Percentiles rank a stretch among this genome's conserved stretches.
phyloP scores from a whole-genome alignment of 176 grass and related monocot species.

The Avena sativa region DNA sequence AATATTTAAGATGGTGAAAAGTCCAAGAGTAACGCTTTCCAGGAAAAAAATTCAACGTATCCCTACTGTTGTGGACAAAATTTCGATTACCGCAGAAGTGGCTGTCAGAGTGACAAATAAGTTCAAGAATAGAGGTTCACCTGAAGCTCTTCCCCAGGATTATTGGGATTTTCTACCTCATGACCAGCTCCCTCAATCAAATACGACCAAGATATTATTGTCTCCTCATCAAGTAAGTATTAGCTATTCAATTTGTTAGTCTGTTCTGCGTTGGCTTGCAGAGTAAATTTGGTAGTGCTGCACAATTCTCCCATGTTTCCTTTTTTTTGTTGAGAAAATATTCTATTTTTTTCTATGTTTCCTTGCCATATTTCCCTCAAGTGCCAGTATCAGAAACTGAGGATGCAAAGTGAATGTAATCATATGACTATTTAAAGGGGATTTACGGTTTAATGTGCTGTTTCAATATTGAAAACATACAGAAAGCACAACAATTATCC shows the following conservation, averaged over 20 bases:
- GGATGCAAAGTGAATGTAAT: constrained; percentile 12
- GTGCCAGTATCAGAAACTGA: constrained; percentile 9
- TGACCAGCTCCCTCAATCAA: constrained; percentile 51
- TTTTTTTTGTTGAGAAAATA: constrained; percentile 19
- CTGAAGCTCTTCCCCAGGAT: constrained; percentile 56
- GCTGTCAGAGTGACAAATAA: constrained; percentile 52
- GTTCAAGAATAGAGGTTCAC: too few species aligned
- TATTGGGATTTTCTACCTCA: constrained; percentile 90
- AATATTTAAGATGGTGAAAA: constrained; percentile 48
- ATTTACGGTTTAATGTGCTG: background rate
- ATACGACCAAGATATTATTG: constrained; percentile 62
- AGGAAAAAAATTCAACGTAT: constrained; percentile 39
- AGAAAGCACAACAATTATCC: constrained; percentile 27
- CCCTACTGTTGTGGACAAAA: constrained; percentile 53
- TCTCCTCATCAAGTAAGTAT: constrained; percentile 88
- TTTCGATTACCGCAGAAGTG: constrained; percentile 76
- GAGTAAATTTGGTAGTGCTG: background rate
- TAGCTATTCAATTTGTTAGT: constrained; percentile 36
- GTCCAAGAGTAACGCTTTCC: constrained; percentile 48
- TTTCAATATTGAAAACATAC: constrained; percentile 16
- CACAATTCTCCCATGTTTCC: background rate
- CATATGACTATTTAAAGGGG: background rate
- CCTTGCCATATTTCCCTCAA: background rate
- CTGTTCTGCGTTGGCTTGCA: constrained; percentile 21
- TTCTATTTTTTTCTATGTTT: background rate